Percentiles rank a stretch among this genome's conserved stretches.
phyloP scores from a whole-genome alignment of 164 flowering plant species.

The Vitis cinerea region DNA sequence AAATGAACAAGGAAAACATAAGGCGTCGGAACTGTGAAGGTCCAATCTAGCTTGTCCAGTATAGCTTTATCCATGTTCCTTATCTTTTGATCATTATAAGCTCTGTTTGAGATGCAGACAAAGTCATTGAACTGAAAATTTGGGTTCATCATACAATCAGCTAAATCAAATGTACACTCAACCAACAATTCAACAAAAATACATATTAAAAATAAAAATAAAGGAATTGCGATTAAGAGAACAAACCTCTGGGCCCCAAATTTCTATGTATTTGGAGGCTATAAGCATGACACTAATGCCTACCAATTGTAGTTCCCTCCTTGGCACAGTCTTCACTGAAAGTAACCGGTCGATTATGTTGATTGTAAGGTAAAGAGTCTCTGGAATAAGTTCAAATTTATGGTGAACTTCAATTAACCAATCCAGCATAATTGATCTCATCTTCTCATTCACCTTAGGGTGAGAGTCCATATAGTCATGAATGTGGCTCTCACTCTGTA shows the following conservation, averaged over 20 bases:
- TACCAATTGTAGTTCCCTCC: conserved; percentile 47
- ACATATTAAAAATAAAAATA: background rate
- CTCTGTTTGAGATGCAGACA: conserved; percentile 50
- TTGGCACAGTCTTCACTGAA: conserved; percentile 26
- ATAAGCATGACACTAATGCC: conserved; percentile 47
- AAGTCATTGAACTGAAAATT: conserved; percentile 50
- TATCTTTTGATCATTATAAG: conserved; percentile 44
- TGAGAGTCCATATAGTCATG: conserved; percentile 35
- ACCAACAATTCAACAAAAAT: background rate
- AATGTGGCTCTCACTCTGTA: no score
- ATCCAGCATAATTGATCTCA: conserved; percentile 49
- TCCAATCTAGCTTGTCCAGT: conserved; percentile 54
- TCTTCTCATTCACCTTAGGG: conserved; percentile 33
- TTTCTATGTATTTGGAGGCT: conserved; percentile 56
- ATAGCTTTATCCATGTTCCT: conserved; percentile 60
- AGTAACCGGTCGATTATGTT: conserved; percentile 47
- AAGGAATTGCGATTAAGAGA: no score
- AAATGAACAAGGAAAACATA: conserved; percentile 59
- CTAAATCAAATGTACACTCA: background rate
- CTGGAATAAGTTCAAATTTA: conserved; percentile 51
- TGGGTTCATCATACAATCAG: background rate
- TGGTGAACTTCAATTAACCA: conserved; percentile 54
- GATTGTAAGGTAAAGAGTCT: conserved; percentile 51
- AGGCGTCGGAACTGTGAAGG: conserved; percentile 58
- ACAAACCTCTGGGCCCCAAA: conserved; percentile 51